Percentiles rank a stretch among this genome's conserved stretches.
Conservation (phyloP, 1,284 basidiomycete genomes). For the Irpex sp. region DNA sequence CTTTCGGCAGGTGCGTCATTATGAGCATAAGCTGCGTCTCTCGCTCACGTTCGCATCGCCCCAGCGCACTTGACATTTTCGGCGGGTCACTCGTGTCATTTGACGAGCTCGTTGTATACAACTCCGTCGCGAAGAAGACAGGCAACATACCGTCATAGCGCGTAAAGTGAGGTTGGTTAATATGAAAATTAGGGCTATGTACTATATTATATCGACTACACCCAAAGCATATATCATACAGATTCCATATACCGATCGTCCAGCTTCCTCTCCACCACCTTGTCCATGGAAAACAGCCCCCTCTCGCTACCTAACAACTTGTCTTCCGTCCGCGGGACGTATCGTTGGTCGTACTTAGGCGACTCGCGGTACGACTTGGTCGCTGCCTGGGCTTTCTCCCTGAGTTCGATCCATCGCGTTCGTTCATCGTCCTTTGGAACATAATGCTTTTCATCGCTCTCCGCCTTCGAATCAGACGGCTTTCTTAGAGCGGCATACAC, state of each 20-base stretch:
- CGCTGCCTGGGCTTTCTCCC: constrained; percentile 14
- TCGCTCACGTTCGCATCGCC: constrained; percentile 2
- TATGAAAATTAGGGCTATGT: background rate
- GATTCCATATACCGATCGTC: constrained; percentile 3
- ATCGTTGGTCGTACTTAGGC: background rate
- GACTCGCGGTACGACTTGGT: constrained; percentile 11
- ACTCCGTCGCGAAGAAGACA: constrained; percentile 8
- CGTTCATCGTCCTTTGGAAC: constrained; percentile 8
- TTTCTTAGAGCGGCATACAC: constrained; percentile 18
- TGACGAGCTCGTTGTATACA: constrained; percentile 54
- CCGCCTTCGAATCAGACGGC: constrained; percentile 9
- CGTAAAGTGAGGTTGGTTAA: background rate
- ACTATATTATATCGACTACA: background rate
- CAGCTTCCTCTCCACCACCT: constrained; percentile 8
- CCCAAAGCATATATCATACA: background rate
- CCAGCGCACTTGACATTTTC: constrained; percentile 80
- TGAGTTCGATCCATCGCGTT: constrained; percentile 18
- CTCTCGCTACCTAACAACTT: constrained; percentile 5
- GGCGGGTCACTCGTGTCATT: constrained; percentile 75
- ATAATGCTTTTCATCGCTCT: background rate
- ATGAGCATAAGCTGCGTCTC: background rate
- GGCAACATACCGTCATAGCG: background rate
- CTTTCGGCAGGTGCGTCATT: constrained; percentile 80
- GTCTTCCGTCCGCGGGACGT: constrained; percentile 5
- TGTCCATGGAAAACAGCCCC: constrained; percentile 4